Evolutionary conservation across 1,139 yeast species (phyloP), one percentile per base, ranked within the genome.

Genomic region (Yamadazyma atmosphaerica): DNA sequence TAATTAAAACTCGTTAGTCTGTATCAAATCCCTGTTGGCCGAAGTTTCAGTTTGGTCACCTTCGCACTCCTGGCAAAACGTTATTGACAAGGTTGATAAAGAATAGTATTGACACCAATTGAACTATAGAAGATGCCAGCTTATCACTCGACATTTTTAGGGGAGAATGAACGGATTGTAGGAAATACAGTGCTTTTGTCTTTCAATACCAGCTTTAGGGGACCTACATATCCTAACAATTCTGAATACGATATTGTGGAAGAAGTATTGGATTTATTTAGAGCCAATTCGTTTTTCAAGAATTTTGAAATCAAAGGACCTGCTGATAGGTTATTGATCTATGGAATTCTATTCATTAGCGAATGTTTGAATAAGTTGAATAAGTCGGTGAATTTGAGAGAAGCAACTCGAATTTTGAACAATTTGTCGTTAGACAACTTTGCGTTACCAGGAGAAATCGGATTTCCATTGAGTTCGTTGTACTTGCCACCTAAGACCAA

Each of bases 261-360:
- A 57, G 99, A 92, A 63, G 77, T 83, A 21, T 68, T 92, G 43
- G 98, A 92, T 63, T 74, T 92, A 43, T 92, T 92, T 64, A 76
- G 98, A 50, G 97, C 98, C 54, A 92, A 92, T 63, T 86, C 96
- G 6, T 90, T 92, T 65, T 92, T 94, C 76, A 85, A 87, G 60
- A 92, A 92, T 72, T 94, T 92, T 63, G 98, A 94, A 66, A 89
- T 92, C 66, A 88, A 88, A 60, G 96, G 97, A 10, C 88, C 95
- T 14, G 86, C 97, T 3, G 99, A 92, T 63, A 76, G 99, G 50
- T 77, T 92, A n/a, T 72, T 92, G 46, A 90, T 94, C 54, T 92
- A 92, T 60, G 99, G 98, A n/a, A 92, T 92, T 43, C 70, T 94
- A 44, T 92, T 81, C 60, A 79, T 87, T 31, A 86, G 94, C 42